Evolutionary conservation across 148 eudicot species (phyloP).

Genomic region (Rhododendron mucronatum): DNA sequence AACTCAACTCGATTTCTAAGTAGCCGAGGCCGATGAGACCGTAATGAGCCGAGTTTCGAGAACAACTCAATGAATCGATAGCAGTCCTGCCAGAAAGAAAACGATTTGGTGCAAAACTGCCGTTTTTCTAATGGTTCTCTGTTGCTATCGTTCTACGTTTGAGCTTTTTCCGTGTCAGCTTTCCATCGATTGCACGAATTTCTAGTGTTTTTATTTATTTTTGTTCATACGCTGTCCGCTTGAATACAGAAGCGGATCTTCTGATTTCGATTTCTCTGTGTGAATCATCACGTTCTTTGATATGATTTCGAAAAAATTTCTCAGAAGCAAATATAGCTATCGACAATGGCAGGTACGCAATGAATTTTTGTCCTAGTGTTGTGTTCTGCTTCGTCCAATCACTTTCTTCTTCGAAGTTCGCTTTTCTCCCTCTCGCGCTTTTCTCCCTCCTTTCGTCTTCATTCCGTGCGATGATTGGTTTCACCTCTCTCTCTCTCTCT

Average conservation of each 20-base stretch:
- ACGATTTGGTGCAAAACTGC: slow-evolving; percentile 3
- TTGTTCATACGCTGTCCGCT: slow-evolving; percentile 11
- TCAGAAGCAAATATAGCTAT: slow-evolving; percentile 1
- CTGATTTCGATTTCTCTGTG: neutral
- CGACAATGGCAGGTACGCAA: slow-evolving; percentile 4
- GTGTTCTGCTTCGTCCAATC: slow-evolving; percentile 7
- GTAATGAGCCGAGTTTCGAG: neutral
- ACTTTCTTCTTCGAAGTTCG: neutral
- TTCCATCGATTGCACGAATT: slow-evolving; percentile 4
- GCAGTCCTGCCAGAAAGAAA: neutral
- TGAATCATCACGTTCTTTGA: neutral
- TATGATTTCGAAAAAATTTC: neutral
- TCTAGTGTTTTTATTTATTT: slow-evolving; percentile 10
- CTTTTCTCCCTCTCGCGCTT: neutral
- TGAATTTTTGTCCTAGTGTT: neutral
- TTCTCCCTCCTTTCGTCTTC: slow-evolving; percentile 5
- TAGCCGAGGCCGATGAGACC: neutral
- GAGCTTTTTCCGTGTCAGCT: slow-evolving; percentile 15
- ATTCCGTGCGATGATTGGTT: neutral
- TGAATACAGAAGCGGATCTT: neutral
- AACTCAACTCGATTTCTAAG: too few relatives aligned
- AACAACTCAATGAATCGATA: neutral
- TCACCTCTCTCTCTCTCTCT: neutral
- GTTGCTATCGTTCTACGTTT: slow-evolving; percentile 1
- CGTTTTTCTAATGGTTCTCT: neutral